Conservation (phyloP, 2,329 filamentous ascomycete species). For the Teratosphaeria pseudoeucalypti region DNA sequence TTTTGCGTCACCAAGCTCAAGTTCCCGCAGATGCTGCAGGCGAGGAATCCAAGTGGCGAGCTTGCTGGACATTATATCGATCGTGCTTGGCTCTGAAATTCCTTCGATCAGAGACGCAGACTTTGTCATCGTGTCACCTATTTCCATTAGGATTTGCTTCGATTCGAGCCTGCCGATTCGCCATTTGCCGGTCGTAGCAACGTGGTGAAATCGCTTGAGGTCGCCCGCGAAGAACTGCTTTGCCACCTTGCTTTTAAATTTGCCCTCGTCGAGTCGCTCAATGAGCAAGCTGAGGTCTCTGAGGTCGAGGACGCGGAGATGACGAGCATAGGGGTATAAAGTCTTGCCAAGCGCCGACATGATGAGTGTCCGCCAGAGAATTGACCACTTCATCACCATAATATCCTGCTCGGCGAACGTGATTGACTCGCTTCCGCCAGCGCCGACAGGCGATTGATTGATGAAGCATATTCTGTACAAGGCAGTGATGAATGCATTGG, state of each 20-base stretch:
- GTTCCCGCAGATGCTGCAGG: slow-evolving; percentile 46
- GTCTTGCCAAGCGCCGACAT: slow-evolving; percentile 54
- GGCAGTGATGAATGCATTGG: slow-evolving; percentile 48
- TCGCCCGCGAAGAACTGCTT: slow-evolving; percentile 46
- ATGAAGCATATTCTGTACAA: slow-evolving; percentile 46
- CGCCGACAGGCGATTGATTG: slow-evolving; percentile 30
- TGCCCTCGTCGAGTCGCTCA: slow-evolving; percentile 51
- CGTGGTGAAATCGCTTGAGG: slow-evolving; percentile 34
- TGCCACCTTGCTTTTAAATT: slow-evolving; percentile 48
- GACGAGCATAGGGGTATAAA: slow-evolving; percentile 58
- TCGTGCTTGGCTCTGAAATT: slow-evolving; percentile 27
- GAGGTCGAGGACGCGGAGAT: slow-evolving; percentile 54
- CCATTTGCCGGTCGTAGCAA: slow-evolving; percentile 16
- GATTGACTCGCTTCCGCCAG: slow-evolving; percentile 34
- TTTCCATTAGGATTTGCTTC: slow-evolving; percentile 34
- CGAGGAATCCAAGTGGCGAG: slow-evolving; percentile 50
- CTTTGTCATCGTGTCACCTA: slow-evolving; percentile 35
- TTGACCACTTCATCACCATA: slow-evolving; percentile 48
- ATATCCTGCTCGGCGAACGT: slow-evolving; percentile 34
- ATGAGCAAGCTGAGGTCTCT: slow-evolving; percentile 51
- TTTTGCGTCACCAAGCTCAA: slow-evolving; percentile 53
- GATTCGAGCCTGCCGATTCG: slow-evolving; percentile 28
- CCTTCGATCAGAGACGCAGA: slow-evolving; percentile 43
- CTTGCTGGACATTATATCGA: slow-evolving; percentile 41
- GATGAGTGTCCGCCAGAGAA: slow-evolving; percentile 59